phyloP scores from a whole-genome alignment of 352 stramenopile genomes.

The Phytophthora citrophthora region DNA sequence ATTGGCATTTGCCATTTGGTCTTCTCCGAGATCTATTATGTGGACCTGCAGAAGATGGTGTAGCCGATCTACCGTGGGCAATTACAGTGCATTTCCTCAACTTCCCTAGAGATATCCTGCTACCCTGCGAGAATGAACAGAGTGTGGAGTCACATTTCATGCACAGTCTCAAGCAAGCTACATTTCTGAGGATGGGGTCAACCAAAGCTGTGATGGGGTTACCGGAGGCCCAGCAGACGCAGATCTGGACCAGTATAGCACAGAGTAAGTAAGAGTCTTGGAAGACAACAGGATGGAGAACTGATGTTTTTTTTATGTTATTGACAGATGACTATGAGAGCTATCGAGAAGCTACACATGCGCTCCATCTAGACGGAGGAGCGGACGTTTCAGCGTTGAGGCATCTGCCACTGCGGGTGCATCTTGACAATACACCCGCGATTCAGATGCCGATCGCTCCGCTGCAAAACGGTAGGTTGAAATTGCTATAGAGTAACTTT shows the following conservation, averaged over 20 bases:
- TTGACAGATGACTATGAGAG: constrained; percentile 54
- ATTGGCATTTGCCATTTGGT: constrained; percentile 83
- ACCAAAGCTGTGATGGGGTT: constrained; percentile 85
- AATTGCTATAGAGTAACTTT: background rate
- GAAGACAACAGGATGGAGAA: background rate
- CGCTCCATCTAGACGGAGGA: constrained; percentile 49
- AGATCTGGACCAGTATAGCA: constrained; percentile 81
- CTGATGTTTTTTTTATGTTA: background rate
- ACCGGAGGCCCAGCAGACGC: constrained; percentile 78
- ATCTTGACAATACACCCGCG: constrained; percentile 56
- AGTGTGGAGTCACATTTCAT: constrained; percentile 86
- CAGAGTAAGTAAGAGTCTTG: constrained; percentile 48
- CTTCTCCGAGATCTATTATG: constrained; percentile 70
- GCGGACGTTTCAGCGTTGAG: constrained; percentile 44
- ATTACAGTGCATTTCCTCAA: constrained; percentile 85
- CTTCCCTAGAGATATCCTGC: constrained; percentile 61
- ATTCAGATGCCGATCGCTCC: constrained; percentile 81
- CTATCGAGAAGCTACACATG: constrained; percentile 59
- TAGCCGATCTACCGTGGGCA: constrained; percentile 56
- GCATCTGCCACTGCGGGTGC: constrained; percentile 68
- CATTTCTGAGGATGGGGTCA: constrained; percentile 73
- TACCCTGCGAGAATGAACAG: constrained; percentile 80
- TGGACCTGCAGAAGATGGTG: constrained; percentile 9
- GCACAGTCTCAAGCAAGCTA: constrained; percentile 85
- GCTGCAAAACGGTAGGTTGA: constrained; percentile 39